Evolutionary conservation across 768 basidiomycete species (phyloP).

Genomic region (Chiua virens): DNA sequence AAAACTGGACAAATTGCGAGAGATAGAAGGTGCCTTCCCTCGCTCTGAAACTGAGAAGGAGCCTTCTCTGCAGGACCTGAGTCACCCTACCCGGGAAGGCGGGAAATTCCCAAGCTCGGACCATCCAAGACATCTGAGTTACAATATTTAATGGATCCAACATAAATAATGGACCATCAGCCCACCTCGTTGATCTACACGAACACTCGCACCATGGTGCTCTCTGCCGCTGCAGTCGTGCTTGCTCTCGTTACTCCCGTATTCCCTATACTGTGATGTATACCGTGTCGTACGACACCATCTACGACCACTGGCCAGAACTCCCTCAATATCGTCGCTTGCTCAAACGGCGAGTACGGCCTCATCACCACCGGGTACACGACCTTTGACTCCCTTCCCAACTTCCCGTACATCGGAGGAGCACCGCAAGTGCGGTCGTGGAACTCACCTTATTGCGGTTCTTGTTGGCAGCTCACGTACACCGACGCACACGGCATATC

Average conservation of each 20-base stretch:
- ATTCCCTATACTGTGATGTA: conserved; percentile 6
- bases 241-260: conserved; percentile 8
- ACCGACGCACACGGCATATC: conserved; percentile 25
- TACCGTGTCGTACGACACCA: conserved; percentile 42
- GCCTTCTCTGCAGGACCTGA: background rate
- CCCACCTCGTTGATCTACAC: background rate
- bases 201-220: conserved; percentile 8
- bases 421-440: conserved; percentile 49
- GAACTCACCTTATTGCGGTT: conserved; percentile 54
- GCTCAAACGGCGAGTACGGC: conserved; percentile 54
- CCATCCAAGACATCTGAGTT: background rate
- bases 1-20: background rate
- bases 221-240: background rate
- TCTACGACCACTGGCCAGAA: conserved; percentile 46
- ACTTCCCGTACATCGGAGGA: conserved; percentile 62
- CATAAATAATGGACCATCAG: background rate
- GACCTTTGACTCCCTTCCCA: conserved; percentile 52
- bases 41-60: background rate
- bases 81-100: background rate
- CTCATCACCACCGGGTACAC: conserved; percentile 44
- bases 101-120: background rate
- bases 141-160: background rate
- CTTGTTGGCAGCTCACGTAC: conserved; percentile 61
- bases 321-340: conserved; percentile 45
- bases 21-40: background rate